Base-by-base conservation (phyloP, 1,284 basidiomycete genomes). In the Chalciporus sp. region DNA sequence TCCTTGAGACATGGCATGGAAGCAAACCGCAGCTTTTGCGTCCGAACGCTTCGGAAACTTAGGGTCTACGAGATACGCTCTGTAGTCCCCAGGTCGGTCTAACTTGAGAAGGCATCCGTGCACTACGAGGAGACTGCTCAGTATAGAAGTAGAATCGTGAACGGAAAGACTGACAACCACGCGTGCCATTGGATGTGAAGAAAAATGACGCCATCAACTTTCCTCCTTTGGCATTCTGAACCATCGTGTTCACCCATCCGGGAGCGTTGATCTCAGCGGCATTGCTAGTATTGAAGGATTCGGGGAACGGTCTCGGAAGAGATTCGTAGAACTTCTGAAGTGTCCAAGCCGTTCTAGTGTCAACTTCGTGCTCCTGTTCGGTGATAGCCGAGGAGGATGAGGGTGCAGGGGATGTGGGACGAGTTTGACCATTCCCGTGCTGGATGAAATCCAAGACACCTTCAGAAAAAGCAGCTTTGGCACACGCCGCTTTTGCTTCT, bases 61-160 rank as follows among this genome's bases (percentile, higher is more conserved):
- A 0, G 82, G 70, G 19, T 87, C 84, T 20, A 84, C 82, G 5
- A 88, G 64, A 59, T 77, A 88, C 0, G 82, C 80, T 44, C 70
- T 76, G 27, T 75, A 77, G 55, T 81, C 76, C 4, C 66, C 71
- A 3, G 81, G 78, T 19, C 79, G 76, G 40, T 77, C 74, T 7
- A 88, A 61, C 39, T 83, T 82, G 29, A 88, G 72, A 16, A 88
- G 66, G 63, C 80, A 83, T 2, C 86, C 85, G 45, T 84, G 79
- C 11, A 84, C 85, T 87, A 48, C 11, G 27, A 43, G 23, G 23
- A 6, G 42, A 49, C 42, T 29, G 43, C 31, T 64, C 52, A 52
- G 53, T 46, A 48, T 33, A 16, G 33, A 42, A 16, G 14, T 4
- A 29, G 44, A 55, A 49, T 41, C 41, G 23, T 11, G 16, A 28